These are phyloP conservation scores for Lipomyces chichibuensis DNA, from an alignment of 805 yeast species.

Conservation along the genomic window DNA sequence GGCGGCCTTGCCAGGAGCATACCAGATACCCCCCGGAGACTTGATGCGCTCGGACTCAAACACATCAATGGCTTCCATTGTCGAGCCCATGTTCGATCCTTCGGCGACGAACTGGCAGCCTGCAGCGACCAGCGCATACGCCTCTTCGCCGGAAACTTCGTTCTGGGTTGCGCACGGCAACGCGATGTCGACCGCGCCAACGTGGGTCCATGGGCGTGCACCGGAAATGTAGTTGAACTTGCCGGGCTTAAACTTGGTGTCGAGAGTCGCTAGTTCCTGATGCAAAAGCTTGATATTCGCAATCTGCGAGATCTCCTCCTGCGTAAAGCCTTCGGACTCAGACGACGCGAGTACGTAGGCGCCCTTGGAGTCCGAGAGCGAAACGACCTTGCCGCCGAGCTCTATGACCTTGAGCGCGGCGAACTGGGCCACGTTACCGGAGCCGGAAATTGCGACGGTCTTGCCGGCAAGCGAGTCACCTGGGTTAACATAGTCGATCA, in stretches of 20 bases:
- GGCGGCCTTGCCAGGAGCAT: constrained; percentile 99
- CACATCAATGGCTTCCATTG: constrained; percentile 93
- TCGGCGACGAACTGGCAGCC: constrained; percentile 95
- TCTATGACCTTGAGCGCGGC: constrained; percentile 97
- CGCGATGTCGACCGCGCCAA: constrained; percentile 91
- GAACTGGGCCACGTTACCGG: constrained; percentile 98
- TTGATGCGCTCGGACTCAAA: constrained; percentile 63
- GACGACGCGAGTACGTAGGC: constrained; percentile 56
- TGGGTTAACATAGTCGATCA: constrained; percentile 88
- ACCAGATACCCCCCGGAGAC: constrained; percentile 69
- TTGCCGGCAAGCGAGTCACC: constrained; percentile 80
- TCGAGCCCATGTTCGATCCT: constrained; percentile 99
- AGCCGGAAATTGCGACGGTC: constrained; percentile 94
- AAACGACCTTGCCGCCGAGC: constrained; percentile 93
- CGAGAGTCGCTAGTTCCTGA: constrained; percentile 49
- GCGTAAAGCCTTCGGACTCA: constrained; percentile 77
- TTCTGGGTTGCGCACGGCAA: constrained; percentile 98
- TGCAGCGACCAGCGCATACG: constrained; percentile 87
- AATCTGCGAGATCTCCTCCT: constrained; percentile 75
- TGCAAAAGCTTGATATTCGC: constrained; percentile 82
- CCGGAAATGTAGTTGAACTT: constrained; percentile 80
- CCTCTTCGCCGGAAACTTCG: constrained; percentile 96
- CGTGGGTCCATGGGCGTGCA: constrained; percentile 95
- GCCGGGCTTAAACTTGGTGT: constrained; percentile 37
- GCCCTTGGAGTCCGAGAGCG: constrained; percentile 95